phyloP scores from a whole-genome alignment of 441 rosid species.

The Eutrema salsugineum region DNA sequence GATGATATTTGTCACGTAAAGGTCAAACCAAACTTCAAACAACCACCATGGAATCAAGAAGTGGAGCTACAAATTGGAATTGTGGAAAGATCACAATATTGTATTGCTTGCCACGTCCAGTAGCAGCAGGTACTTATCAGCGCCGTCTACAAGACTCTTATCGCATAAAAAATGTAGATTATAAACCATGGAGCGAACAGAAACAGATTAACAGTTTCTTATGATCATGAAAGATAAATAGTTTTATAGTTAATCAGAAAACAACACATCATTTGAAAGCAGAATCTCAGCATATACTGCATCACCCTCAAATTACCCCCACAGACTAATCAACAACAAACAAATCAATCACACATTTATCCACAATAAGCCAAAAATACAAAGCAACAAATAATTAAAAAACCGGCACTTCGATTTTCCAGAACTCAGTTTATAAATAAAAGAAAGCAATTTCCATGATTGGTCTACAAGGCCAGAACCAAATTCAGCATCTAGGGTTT shows the following conservation, averaged over 20 bases:
- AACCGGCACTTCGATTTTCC: too few species aligned
- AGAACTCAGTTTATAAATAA: too few species aligned
- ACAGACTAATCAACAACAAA: not conserved
- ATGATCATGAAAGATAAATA: not conserved
- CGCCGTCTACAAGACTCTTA: not conserved
- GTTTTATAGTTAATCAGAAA: not conserved
- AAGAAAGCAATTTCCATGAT: too few species aligned
- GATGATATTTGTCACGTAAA: conserved; percentile 3
- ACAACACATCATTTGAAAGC: not conserved
- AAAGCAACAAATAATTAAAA: not conserved
- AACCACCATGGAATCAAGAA: not conserved
- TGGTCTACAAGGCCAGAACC: not conserved
- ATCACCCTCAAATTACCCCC: not conserved
- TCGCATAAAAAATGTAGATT: not conserved
- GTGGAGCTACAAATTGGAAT: conserved; percentile 9
- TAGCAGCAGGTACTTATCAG: not conserved
- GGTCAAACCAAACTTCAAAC: conserved; percentile 9
- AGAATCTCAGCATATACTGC: not conserved
- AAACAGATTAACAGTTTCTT: not conserved
- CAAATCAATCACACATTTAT: not conserved
- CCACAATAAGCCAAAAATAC: not conserved
- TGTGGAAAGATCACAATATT: conserved; percentile 46
- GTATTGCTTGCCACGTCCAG: conserved; percentile 59
- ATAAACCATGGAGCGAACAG: not conserved
- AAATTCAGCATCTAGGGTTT: not conserved